Evolutionary conservation across 495 filamentous ascomycete species (phyloP), one percentile per base, ranked within the genome.

Genomic region (Aspergillus nidulans): DNA sequence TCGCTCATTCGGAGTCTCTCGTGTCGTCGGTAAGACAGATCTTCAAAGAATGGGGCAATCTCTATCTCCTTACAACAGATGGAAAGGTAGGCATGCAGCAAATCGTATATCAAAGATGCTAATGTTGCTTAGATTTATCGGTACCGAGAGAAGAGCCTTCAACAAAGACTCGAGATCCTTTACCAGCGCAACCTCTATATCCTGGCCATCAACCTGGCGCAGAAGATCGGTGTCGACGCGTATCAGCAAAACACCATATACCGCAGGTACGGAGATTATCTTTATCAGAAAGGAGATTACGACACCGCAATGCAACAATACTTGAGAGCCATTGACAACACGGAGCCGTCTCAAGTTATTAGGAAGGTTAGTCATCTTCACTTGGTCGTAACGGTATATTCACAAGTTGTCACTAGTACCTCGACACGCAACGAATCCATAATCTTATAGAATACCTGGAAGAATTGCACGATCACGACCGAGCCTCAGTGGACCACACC

Each of bases 231-330:
- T 13, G 76, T 87, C 19, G 90, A 92, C 67, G 61, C 77, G 10
- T 68, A 84, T 18, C 90, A 96, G 65, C 89, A 94, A 43, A 96
- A 95, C 64, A 80, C 89, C 40, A 97, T 98, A 49, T 92, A 88
- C 60, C 84, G 95, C 52, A 92, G 85, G 70, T 97, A 95, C 69
- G 94, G 94, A 9, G 95, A 98, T 65, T 92, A 89, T 56, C 72
- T 97, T n/a, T 96, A 98, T 62, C 90, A 94, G 63, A 94, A 91
- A 62, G 88, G 86, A 3, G 91, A 96, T 64, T 97, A 91, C 64
- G 92, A 98, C 64, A 91, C 88, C 18, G 95, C 94, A 10, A 98
- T 98, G 95, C 89, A 95, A 66, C 94, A 96, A 68, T 98, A 97
- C 66, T 83, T 98, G 58, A 88, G 90, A 63, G 92, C 95, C 0